phyloP scores from a whole-genome alignment of 352 stramenopile genomes.

The Ochromonadaceae sp. region DNA sequence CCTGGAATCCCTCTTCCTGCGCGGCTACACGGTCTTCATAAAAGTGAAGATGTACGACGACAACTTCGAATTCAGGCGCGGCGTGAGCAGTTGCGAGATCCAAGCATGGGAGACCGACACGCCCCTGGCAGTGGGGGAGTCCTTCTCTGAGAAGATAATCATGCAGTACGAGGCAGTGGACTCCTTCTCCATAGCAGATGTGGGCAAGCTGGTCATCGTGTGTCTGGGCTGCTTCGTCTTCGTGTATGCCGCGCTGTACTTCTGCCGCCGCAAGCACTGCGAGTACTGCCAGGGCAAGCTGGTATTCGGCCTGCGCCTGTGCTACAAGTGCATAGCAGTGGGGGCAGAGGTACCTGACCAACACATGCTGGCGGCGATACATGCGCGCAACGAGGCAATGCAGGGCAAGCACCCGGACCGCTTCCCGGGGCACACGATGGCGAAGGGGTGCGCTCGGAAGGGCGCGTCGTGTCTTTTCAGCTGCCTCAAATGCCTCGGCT shows the following conservation, averaged over 20 bases:
- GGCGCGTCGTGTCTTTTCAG: too few relatives aligned
- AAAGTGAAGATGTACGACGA: not conserved
- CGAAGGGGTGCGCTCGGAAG: too few relatives aligned
- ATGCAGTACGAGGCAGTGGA: not conserved
- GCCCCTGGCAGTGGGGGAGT: not conserved
- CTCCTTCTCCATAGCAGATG: too few relatives aligned
- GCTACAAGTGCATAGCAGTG: not conserved
- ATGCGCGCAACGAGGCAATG: not conserved
- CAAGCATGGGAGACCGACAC: not conserved
- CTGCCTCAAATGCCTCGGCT: too few relatives aligned
- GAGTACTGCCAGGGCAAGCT: slow-evolving; percentile 1
- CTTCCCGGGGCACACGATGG: not conserved
- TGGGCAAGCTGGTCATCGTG: not conserved
- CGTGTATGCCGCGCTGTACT: slow-evolving; percentile 7
- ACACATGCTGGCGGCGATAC: not conserved
- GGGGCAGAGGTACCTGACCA: slow-evolving; percentile 1
- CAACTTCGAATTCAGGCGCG: slow-evolving; percentile 10
- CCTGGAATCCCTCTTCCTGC: not conserved
- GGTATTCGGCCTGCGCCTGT: not conserved
- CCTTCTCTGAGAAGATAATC: slow-evolving; percentile 11
- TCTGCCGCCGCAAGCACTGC: not conserved
- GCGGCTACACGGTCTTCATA: not conserved
- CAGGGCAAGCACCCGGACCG: not conserved
- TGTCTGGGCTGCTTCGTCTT: not conserved
- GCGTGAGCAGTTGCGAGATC: not conserved